These are phyloP conservation scores for Sporothrix pseudoabietina DNA, from an alignment of 2,329 filamentous ascomycete species.

Conservation along the genomic window DNA sequence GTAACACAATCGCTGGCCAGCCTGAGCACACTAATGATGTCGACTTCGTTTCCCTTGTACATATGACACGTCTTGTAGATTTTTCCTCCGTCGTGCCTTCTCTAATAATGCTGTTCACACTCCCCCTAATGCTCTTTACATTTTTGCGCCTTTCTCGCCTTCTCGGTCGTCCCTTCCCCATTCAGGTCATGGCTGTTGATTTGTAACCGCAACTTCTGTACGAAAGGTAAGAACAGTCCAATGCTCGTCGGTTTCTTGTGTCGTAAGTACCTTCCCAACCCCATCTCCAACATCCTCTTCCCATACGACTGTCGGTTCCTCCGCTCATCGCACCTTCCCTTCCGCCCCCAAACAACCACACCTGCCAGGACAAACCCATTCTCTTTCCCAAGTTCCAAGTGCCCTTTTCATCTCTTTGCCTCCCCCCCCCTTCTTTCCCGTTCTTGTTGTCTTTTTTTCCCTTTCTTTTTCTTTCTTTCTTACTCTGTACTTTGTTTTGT, in stretches of 20 bases:
- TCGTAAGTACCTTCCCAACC: constrained; percentile 24
- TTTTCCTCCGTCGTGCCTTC: background rate
- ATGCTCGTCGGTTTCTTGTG: background rate
- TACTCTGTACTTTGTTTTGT: background rate
- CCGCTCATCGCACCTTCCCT: constrained; percentile 20
- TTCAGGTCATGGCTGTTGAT: background rate
- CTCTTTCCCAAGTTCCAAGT: background rate
- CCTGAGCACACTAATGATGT: constrained; percentile 1
- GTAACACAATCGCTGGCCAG: constrained; percentile 8
- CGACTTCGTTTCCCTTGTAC: constrained; percentile 9
- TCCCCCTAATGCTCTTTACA: background rate
- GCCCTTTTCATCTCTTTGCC: constrained; percentile 23
- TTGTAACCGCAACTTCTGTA: constrained; percentile 16
- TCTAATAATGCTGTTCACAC: background rate
- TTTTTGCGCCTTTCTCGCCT: background rate
- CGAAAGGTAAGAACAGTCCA: background rate
- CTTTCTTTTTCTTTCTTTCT: background rate
- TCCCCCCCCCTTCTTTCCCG: background rate
- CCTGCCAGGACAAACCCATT: background rate
- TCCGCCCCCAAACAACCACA: background rate
- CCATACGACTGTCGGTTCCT: constrained; percentile 7
- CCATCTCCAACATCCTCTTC: constrained; percentile 18
- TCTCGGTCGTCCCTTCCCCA: constrained; percentile 1
- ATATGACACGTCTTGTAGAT: constrained; percentile 15
- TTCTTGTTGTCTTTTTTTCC: background rate